Percentiles rank a stretch among this genome's conserved stretches.
Conservation (phyloP, 306 rosid genomes). For the Delonix regia region DNA sequence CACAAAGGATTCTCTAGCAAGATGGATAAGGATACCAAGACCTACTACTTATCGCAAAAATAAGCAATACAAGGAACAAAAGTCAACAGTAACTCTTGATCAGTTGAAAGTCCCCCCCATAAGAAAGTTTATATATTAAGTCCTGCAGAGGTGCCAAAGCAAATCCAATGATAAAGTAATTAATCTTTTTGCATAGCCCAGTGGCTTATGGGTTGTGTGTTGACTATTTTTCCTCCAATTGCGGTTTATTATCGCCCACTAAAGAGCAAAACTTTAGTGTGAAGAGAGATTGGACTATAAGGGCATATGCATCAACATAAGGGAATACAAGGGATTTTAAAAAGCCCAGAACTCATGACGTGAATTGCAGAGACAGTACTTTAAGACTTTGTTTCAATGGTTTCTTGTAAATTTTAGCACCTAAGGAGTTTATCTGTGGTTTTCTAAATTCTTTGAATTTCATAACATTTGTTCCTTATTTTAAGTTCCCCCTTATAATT, state of each 20-base stretch:
- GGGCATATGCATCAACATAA: constrained; percentile 26
- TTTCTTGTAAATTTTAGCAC: constrained; percentile 18
- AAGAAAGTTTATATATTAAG: not conserved
- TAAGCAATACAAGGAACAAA: constrained; percentile 15
- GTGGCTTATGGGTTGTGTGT: constrained; percentile 3
- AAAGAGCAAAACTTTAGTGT: constrained; percentile 8
- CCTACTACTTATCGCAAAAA: constrained; percentile 3
- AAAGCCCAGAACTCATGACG: not conserved
- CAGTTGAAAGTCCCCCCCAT: not conserved
- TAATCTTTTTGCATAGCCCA: not conserved
- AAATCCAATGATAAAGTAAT: constrained; percentile 15
- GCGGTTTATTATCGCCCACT: constrained; percentile 15
- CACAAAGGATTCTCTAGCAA: constrained; percentile 8
- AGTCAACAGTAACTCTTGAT: not conserved
- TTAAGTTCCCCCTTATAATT: constrained; percentile 17
- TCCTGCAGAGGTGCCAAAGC: constrained; percentile 23
- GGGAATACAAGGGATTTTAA: constrained; percentile 14
- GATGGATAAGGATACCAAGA: constrained; percentile 8
- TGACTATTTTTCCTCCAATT: constrained; percentile 8
- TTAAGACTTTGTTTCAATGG: constrained; percentile 1
- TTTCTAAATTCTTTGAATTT: constrained; percentile 1
- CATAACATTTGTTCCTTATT: constrained; percentile 3
- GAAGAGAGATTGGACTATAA: not conserved
- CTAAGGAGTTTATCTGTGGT: constrained; percentile 5
- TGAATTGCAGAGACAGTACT: not conserved